Percentiles rank a stretch among this genome's conserved stretches.
phyloP scores from a whole-genome alignment of 164 flowering plant species.

The Cinnamomum chago region DNA sequence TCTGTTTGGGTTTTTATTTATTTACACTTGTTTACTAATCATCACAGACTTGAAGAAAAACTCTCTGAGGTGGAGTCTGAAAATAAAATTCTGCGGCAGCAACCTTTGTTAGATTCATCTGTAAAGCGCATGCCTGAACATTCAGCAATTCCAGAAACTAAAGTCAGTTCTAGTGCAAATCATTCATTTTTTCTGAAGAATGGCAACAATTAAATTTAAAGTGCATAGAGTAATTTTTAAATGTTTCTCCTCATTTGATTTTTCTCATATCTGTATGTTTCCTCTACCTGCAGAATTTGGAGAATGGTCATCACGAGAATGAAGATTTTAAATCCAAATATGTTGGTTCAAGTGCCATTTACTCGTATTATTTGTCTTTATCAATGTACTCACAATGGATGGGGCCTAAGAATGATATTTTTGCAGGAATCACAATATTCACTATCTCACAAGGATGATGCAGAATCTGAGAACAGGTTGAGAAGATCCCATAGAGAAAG shows the following conservation, averaged over 20 bases:
- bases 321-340: constrained; percentile 37
- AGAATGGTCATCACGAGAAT: constrained; percentile 65
- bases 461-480: constrained; percentile 57
- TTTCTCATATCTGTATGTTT: background rate
- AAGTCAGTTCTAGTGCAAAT: constrained; percentile 25
- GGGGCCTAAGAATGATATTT: constrained; percentile 3
- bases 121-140: constrained; percentile 43
- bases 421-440: constrained; percentile 55
- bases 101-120: constrained; percentile 49
- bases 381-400: background rate
- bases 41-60: constrained; percentile 76
- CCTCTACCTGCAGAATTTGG: constrained; percentile 49
- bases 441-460: constrained; percentile 47
- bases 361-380: background rate
- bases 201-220: background rate
- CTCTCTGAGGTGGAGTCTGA: constrained; percentile 75
- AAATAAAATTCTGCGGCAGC: constrained; percentile 73
- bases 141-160: constrained; percentile 29
- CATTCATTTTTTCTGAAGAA: background rate
- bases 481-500: constrained; percentile 67
- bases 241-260: background rate
- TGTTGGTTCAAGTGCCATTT: constrained; percentile 25
- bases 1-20: no score
- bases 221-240: background rate
- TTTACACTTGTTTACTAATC: background rate